Base-by-base conservation (phyloP, 2,329 filamentous ascomycete genomes). In the Fusarium sp. region DNA sequence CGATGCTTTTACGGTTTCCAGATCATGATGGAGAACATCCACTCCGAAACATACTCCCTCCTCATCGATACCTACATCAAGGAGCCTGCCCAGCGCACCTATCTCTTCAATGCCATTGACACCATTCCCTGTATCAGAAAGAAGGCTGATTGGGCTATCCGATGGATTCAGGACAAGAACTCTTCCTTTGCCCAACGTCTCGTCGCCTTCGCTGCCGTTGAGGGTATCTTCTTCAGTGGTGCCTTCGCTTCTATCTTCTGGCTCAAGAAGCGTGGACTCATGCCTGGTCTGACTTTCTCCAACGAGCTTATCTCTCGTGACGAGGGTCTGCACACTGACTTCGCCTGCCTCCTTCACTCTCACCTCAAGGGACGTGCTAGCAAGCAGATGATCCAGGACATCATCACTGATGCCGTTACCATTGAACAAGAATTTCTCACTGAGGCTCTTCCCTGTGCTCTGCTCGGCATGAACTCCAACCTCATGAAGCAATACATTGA, bases 21-120 rank as follows among this genome's bases (percentile, higher is more conserved):
- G 87, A 98, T 98, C 86, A 99, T 99, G 96, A 98, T 99, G 93
- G 96, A 99, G 88, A 99, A 99, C 86, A 97, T 99, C 78, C 96
- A 99, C 89, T 98, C 96, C 18, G 96, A 99, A 87, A 99, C 96
- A 58, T 99, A 99, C 89, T 98, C 95, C 22, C 91, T 99, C 38
- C 91, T 99, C 80, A 99, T 99, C 81, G 96, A 99, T 82, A 98
- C 95, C 70, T 99, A 99, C 84, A 97, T 99, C 85, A 98, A 97
- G 88, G 96, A 99, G 86, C 92, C 93, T 70, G 92, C 92, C 80
- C 95, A 99, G 86, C 91, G 94, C 76, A 92, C 89, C 68, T 95
- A 98, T 81, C 91, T 99, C 62, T 98, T 99, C 86, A 97, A 99
- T 79, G 96, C 96, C 77, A 97, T 99, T 83, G 96, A 99, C 75